Percentiles rank a stretch among this genome's conserved stretches.
Evolutionary conservation across 805 yeast genomes (phyloP).

Genomic region (Candida khao-thaluensis): DNA sequence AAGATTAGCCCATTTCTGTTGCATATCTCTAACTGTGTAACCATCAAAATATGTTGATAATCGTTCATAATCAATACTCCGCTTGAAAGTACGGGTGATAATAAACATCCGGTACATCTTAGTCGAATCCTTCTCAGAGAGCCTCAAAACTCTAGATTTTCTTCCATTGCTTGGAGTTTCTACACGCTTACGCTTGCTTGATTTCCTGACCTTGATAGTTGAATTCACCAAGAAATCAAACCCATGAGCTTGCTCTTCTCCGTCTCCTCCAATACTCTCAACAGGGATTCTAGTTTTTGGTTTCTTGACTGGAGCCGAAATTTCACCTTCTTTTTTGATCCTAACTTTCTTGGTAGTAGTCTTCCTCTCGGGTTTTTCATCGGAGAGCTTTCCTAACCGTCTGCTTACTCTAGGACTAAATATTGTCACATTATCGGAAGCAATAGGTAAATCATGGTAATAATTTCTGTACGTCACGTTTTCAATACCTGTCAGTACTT

Average conservation of each 20-base stretch:
- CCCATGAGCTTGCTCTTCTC: conserved; percentile 2
- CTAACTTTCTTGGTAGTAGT: conserved; percentile 5
- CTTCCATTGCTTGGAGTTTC: conserved; percentile 11
- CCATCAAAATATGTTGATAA: conserved; percentile 52
- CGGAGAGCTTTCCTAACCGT: conserved; percentile 20
- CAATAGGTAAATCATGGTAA: conserved; percentile 6
- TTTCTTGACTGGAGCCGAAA: no score
- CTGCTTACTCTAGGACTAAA: conserved; percentile 9
- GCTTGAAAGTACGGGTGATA: conserved; percentile 59
- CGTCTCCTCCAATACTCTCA: neutral
- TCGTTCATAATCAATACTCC: conserved; percentile 64
- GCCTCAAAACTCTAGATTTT: conserved; percentile 19
- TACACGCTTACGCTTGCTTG: conserved; percentile 12
- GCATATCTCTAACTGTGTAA: conserved; percentile 43
- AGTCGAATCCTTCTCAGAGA: conserved; percentile 49
- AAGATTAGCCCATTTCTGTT: conserved; percentile 69
- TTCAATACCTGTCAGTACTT: conserved; percentile 23
- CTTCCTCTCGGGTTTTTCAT: neutral
- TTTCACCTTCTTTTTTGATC: conserved; percentile 3
- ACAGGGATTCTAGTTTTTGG: neutral
- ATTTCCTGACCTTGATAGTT: neutral
- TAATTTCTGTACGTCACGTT: conserved; percentile 1
- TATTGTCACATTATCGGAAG: conserved; percentile 7
- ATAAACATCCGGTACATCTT: conserved; percentile 62
- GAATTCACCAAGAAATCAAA: conserved; percentile 5